Evolutionary conservation across 495 filamentous ascomycete genomes (phyloP), one percentile per base, ranked within the genome.

Genomic region (Penicillium paradoxum): DNA sequence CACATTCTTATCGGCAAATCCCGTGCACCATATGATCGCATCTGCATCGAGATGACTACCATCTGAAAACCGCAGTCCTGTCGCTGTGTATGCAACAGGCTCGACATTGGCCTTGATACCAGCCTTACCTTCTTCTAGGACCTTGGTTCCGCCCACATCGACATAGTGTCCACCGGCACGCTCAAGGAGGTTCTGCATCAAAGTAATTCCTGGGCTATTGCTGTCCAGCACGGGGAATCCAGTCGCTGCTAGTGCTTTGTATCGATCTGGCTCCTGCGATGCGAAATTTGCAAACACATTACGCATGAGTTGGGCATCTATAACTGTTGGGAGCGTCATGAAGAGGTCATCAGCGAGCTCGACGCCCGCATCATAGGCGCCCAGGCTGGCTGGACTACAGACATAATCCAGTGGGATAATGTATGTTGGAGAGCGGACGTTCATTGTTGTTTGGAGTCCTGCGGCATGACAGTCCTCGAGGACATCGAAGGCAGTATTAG

Each of bases 401-500:
- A 59, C 13, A 14, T 66, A 61, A 0, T 66, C 57, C 0, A 60
- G 14, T 0, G 60, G 71, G 10, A 75, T 13, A 15, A 76, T 54
- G 47, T 71, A 68, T 19, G 72, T 71, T 13, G 36, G 56, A 1
- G 59, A 64, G 41, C 64, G 56, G 44, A 72, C 72, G 7, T 73
- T 57, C 68, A 79, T 74, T 6, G 74, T 76, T 2, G 64, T 57
- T 11, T 60, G 29, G 14, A 74, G 58, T 7, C 67, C 64, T 2
- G 73, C 62, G 14, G 57, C 54, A 29, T 73, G 48, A 59, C 74
- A 74, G 47, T 78, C 73, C 40, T 72, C 69, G 0, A 73, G 65
- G 1, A 78, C 57, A 55, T 79, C 76, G 49, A 78, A 76, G 1
- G 62, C 73, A 15, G 73, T 77, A 49, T 79, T 79, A 13, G 68